Evolutionary conservation across 257 asterid genomes (phyloP), one percentile per base, ranked within the genome.

Genomic region (Marsdenia floribunda): DNA sequence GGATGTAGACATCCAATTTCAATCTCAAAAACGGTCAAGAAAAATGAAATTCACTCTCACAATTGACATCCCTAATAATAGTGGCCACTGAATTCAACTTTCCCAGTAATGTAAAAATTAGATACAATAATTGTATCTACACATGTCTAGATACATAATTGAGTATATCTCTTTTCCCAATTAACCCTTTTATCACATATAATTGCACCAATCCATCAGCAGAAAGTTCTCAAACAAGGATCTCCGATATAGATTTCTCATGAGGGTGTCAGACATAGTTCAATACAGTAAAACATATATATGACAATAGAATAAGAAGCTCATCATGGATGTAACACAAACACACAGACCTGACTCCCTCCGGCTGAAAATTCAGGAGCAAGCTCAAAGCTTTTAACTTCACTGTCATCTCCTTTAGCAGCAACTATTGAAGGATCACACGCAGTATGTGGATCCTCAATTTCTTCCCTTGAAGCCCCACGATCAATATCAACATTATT

Each of bases 291-390:
- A 21, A 24, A 59, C 7, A 11, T 10, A 24, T 6, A 59, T 3
- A 59, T 24, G 6, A 6, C 37, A 3, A 5, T 24, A 24, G 19
- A 24, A 59, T 59, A 35, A 59, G 15, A 59, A 21, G 47, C 38
- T 38, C 33, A 55, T 50, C 22, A 2, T 59, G 73, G 60, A 8
- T 54, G 60, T 54, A 1, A 52, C 21, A 1, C 24, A 54, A 6
- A 4, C 22, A 54, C 2, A 54, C 60, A 5, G 24, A 54, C 87
- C 84, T 83, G 94, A 84, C 86, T 86, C 80, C 86, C 50, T 19
- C 60, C 96, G 14, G 90, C 88, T 44, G 92, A 88, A 80, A 87
- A 84, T 74, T 85, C 96, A 74, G 82, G 90, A 65, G 83, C 85
- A 75, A 80, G 79, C 77, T 74, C 78, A 8, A 81, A 78, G 86